Evolutionary conservation across 441 rosid species (phyloP).

Genomic region (Arabidopsis lyrata): DNA sequence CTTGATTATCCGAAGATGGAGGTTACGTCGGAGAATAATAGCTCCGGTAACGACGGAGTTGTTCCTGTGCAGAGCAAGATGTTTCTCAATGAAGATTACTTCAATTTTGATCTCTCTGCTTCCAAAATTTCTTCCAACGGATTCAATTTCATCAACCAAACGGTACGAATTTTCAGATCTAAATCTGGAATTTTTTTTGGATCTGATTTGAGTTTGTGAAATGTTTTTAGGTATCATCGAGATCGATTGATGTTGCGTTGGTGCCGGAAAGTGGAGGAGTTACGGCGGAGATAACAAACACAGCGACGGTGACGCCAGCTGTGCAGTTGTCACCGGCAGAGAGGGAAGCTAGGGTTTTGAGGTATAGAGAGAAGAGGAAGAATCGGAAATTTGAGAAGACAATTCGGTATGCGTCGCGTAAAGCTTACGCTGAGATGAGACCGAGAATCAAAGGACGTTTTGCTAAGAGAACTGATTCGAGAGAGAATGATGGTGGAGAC

Average conservation of each 20-base stretch:
- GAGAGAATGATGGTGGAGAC: slow-evolving; percentile 39
- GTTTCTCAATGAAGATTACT: slow-evolving; percentile 54
- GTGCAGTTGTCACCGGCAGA: slow-evolving; percentile 72
- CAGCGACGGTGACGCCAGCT: slow-evolving; percentile 44
- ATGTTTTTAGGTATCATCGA: slow-evolving; percentile 65
- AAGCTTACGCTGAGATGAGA: slow-evolving; percentile 92
- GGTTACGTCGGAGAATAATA: slow-evolving; percentile 62
- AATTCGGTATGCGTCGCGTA: slow-evolving; percentile 86
- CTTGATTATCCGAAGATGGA: slow-evolving; percentile 62
- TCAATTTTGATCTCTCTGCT: slow-evolving; percentile 58
- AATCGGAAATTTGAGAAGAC: slow-evolving; percentile 92
- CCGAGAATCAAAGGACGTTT: slow-evolving; percentile 93
- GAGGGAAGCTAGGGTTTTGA: slow-evolving; percentile 86
- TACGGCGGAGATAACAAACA: slow-evolving; percentile 57
- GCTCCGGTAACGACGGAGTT: slow-evolving; percentile 81
- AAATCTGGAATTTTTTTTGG: slow-evolving; percentile 9
- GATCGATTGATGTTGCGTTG: slow-evolving; percentile 77
- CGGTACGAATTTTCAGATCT: slow-evolving; percentile 50
- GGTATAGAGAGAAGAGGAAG: slow-evolving; percentile 96
- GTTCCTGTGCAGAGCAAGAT: slow-evolving; percentile 70
- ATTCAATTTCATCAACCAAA: slow-evolving; percentile 49
- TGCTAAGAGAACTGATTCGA: slow-evolving; percentile 62
- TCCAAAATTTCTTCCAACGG: slow-evolving; percentile 51
- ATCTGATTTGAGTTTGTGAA: neutral
- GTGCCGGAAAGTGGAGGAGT: slow-evolving; percentile 74